Evolutionary conservation across 2,329 filamentous ascomycete genomes (phyloP), one percentile per base, ranked within the genome.

Genomic region (Cytospora mali): DNA sequence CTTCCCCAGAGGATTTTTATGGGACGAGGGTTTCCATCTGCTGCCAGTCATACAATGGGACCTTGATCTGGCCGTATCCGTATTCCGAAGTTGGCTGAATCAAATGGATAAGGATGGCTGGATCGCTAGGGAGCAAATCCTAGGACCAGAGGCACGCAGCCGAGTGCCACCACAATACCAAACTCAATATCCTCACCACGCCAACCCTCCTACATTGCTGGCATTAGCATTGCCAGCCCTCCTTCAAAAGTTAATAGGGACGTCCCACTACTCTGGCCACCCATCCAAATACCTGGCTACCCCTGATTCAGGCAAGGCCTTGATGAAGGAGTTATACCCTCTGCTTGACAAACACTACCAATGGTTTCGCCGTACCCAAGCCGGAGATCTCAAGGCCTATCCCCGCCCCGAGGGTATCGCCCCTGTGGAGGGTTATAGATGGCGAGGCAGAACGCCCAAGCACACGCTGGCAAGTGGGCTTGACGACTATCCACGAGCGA

Each of bases 21-120:
- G 93, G 93, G 93, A 97, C 69, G 93, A 97, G 74, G 93, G 93
- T 0, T 97, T 96, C 75, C 93, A 97, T 70, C 80, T 97, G n/a
- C 80, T 96, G 55, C 92, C 92, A 1, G 87, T 97, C 58, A 83
- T 91, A 23, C 93, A 97, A 66, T 97, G 92, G 89, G 93, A 97
- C 73, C 84, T 92, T 50, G 92, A 96, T 71, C 82, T 97, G 53
- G 88, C 90, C 6, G 78, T 88, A 27, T 91, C 96, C 64, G 92
- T 97, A 67, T 83, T 97, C 64, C 90, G 89, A 75, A 95, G 91
- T 75, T 97, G 93, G 93, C 93, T 94, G 77, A 91, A 88, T 65
- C 84, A 94, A n/a, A 96, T 96, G 84, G 93, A 97, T 66, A 88
- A 92, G 21, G 91, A 97, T 74, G 93, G 93, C 55, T 97, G 93